Conservation (phyloP, 2,329 filamentous ascomycete species). For the Ascosphaera apis region DNA sequence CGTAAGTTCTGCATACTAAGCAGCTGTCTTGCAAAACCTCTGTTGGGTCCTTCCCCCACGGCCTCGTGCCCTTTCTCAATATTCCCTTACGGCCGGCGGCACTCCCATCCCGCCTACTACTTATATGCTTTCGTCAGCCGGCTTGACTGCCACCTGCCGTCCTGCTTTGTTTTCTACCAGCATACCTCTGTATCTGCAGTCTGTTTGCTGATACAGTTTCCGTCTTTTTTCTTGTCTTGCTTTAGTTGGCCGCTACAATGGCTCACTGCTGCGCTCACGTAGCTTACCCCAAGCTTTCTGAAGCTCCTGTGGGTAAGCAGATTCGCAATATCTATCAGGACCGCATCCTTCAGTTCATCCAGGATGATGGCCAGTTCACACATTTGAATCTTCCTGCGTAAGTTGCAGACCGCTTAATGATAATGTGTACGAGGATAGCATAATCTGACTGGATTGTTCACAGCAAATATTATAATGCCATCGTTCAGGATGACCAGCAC, state of each 20-base stretch:
- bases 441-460: background rate
- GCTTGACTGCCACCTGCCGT: background rate
- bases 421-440: no score
- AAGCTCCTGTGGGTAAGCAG: conserved; percentile 44
- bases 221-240: background rate
- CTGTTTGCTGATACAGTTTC: background rate
- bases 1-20: background rate
- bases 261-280: background rate
- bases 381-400: conserved; percentile 41
- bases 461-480: conserved; percentile 41
- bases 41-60: background rate
- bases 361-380: conserved; percentile 50
- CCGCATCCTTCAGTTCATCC: conserved; percentile 58
- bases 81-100: no score
- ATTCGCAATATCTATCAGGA: conserved; percentile 71
- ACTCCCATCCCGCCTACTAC: no score
- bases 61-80: no score
- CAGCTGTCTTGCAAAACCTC: background rate
- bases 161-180: background rate
- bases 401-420: background rate
- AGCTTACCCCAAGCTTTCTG: conserved; percentile 27
- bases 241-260: background rate
- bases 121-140: no score
- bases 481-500: conserved; percentile 44
- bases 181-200: background rate